Conservation (phyloP, 345 rosid species). For the Noccaea bulbosa region DNA sequence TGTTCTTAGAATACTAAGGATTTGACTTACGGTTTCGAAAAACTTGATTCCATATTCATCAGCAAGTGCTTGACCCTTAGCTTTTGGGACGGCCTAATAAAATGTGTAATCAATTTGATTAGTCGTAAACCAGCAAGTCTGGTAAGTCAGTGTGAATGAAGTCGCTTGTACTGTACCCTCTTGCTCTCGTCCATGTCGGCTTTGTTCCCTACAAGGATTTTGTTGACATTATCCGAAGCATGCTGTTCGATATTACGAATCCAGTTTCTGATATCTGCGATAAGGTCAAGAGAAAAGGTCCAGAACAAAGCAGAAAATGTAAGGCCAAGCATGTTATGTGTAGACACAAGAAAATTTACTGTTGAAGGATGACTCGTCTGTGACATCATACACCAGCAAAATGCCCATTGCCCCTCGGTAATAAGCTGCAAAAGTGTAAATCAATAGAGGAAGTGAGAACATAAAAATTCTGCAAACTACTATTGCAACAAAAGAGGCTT, state of each 20-base stretch:
- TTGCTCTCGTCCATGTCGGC: constrained; percentile 99
- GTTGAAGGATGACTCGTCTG: constrained; percentile 90
- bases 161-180: constrained; percentile 58
- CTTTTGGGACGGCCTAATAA: constrained; percentile 87
- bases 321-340: constrained; percentile 4
- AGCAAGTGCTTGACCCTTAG: constrained; percentile 98
- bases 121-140: neutral
- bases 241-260: constrained; percentile 99
- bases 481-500: constrained; percentile 17
- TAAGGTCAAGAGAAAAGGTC: constrained; percentile 30
- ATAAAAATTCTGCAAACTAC: neutral
- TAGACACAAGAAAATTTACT: constrained; percentile 52
- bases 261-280: constrained; percentile 97
- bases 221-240: constrained; percentile 97
- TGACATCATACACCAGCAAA: constrained; percentile 89
- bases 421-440: constrained; percentile 58
- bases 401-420: constrained; percentile 96
- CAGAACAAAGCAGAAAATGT: constrained; percentile 25
- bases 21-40: constrained; percentile 82
- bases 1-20: neutral
- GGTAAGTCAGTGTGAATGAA: neutral
- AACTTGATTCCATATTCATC: constrained; percentile 98
- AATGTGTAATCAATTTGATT: constrained; percentile 3
- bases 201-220: constrained; percentile 96
- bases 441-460: constrained; percentile 1